Conservation (phyloP, 805 yeast species). For the Wickerhamomyces canadensis region DNA sequence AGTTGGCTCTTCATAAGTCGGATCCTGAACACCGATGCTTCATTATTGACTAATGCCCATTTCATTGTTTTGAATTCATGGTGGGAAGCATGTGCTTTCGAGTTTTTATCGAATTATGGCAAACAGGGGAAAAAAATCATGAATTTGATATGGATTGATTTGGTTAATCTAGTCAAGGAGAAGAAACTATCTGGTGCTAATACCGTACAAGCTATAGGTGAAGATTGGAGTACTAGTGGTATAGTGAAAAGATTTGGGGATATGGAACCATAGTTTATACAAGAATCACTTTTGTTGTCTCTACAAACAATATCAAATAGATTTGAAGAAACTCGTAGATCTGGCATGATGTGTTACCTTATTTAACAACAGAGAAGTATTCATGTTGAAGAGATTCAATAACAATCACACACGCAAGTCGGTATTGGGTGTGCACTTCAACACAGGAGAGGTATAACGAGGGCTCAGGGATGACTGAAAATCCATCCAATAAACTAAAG, state of each 20-base stretch:
- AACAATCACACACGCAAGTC: too few relatives aligned
- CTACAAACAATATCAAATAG: too few relatives aligned
- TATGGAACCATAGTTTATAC: conserved; percentile 24
- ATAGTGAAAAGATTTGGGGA: conserved; percentile 34
- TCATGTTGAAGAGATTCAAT: too few relatives aligned
- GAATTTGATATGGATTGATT: conserved; percentile 36
- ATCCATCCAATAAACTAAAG: too few relatives aligned
- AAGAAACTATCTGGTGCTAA: conserved; percentile 70
- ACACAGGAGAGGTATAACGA: too few relatives aligned
- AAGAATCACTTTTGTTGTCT: too few relatives aligned
- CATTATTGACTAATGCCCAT: conserved; percentile 59
- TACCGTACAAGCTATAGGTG: conserved; percentile 69
- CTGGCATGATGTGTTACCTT: too few relatives aligned
- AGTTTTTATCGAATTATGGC: conserved; percentile 55
- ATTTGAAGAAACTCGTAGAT: too few relatives aligned
- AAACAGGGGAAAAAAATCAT: conserved; percentile 65
- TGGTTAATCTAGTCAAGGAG: conserved; percentile 49
- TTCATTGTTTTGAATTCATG: conserved; percentile 69
- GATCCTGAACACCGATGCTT: conserved; percentile 49
- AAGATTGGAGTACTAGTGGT: conserved; percentile 60
- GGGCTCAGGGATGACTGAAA: too few relatives aligned
- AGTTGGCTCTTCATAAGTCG: conserved; percentile 77
- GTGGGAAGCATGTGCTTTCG: conserved; percentile 82
- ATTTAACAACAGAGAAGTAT: not conserved
- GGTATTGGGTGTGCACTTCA: too few relatives aligned